Conservation (phyloP, 768 basidiomycete species). For the Lactifluus subvellereus region DNA sequence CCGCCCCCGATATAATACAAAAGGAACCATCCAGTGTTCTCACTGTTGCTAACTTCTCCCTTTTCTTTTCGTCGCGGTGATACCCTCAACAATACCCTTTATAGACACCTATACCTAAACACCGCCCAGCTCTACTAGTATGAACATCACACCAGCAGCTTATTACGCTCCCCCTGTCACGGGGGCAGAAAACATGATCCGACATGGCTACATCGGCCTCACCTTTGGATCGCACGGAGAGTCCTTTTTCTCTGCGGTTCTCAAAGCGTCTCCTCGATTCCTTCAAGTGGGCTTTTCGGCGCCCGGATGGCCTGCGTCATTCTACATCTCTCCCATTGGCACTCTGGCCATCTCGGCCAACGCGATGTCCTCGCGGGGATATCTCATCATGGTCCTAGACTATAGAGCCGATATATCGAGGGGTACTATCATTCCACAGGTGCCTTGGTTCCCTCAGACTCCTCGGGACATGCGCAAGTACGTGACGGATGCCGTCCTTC, state of each 20-base stretch:
- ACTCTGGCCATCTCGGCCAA: constrained; percentile 5
- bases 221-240: constrained; percentile 10
- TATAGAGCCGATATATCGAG: constrained; percentile 9
- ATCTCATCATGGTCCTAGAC: constrained; percentile 21
- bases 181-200: constrained; percentile 16
- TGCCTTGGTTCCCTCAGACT: constrained; percentile 21
- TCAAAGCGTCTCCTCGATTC: constrained; percentile 12
- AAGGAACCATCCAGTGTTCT: neutral
- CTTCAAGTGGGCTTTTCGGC: constrained; percentile 18
- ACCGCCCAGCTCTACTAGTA: neutral
- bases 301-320: constrained; percentile 18
- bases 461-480: constrained; percentile 21
- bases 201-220: constrained; percentile 15
- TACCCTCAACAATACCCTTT: neutral
- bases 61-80: neutral
- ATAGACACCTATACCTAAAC: neutral
- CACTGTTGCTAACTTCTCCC: neutral
- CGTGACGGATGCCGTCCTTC: constrained; percentile 20
- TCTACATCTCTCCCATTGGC: constrained; percentile 9
- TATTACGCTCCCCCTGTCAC: constrained; percentile 3
- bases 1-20: constrained; percentile 8
- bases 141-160: neutral
- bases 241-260: constrained; percentile 8
- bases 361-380: constrained; percentile 17
- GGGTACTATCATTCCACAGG: constrained; percentile 20